These are phyloP conservation scores for Mimosa pudica DNA, from an alignment of 306 rosid species.

Conservation along the genomic window DNA sequence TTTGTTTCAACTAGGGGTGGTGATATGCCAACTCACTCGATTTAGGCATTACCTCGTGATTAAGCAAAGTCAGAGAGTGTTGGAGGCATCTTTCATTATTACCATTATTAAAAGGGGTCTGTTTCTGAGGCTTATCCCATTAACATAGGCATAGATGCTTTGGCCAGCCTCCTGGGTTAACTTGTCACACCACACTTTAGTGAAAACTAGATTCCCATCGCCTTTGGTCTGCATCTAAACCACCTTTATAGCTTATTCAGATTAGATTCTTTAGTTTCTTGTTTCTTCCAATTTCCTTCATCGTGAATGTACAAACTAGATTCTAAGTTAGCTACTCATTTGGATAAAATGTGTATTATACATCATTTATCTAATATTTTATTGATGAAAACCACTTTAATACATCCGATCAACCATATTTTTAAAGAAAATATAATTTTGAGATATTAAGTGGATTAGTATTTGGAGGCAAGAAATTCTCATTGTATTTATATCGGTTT, in stretches of 20 bases:
- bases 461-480: too few relatives aligned
- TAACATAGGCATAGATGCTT: slow-evolving; percentile 30
- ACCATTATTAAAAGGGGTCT: not conserved
- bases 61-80: slow-evolving; percentile 49
- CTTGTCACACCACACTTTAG: not conserved
- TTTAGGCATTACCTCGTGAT: slow-evolving; percentile 42
- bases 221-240: slow-evolving; percentile 11
- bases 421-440: too few relatives aligned
- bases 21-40: slow-evolving; percentile 51
- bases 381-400: too few relatives aligned
- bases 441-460: too few relatives aligned
- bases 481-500: too few relatives aligned
- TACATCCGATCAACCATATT: too few relatives aligned
- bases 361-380: too few relatives aligned
- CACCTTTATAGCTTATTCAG: not conserved
- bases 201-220: slow-evolving; percentile 11
- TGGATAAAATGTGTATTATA: too few relatives aligned
- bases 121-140: slow-evolving; percentile 24
- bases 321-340: too few relatives aligned
- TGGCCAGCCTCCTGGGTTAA: slow-evolving; percentile 31
- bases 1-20: slow-evolving; percentile 7
- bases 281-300: not conserved
- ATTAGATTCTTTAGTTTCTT: not conserved
- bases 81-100: slow-evolving; percentile 30
- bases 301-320: too few relatives aligned